Conservation (phyloP, 192 early-diverging fungal species). For the Coemansia sp. region DNA sequence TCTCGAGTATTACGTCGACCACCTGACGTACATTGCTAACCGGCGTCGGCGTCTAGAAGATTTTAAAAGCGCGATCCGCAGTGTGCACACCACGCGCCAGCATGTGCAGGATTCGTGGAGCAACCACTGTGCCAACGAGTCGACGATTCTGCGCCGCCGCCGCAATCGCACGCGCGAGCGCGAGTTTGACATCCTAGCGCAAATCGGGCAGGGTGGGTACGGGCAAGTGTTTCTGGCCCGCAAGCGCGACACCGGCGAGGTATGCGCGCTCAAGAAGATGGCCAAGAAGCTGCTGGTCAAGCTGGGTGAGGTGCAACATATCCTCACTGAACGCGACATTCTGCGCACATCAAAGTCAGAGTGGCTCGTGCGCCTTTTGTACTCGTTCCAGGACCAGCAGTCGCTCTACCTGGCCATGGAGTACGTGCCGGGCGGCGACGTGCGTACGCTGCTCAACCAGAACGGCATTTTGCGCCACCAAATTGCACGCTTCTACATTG, state of each 20-base stretch:
- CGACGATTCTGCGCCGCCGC: constrained; percentile 60
- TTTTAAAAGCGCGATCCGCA: constrained; percentile 54
- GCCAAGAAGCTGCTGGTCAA: constrained; percentile 61
- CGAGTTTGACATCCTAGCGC: constrained; percentile 66
- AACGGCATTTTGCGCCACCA: constrained; percentile 69
- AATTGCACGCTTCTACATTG: constrained; percentile 82
- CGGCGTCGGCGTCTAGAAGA: constrained; percentile 56
- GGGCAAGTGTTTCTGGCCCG: constrained; percentile 73
- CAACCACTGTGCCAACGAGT: constrained; percentile 54
- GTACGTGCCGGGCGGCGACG: constrained; percentile 66
- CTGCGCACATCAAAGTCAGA: constrained; percentile 61
- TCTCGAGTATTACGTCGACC: constrained; percentile 78
- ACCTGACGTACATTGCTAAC: constrained; percentile 72
- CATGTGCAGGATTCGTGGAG: constrained; percentile 44
- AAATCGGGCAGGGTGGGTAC: constrained; percentile 79
- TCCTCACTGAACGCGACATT: constrained; percentile 74
- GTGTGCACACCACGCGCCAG: constrained; percentile 32
- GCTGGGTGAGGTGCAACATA: constrained; percentile 70
- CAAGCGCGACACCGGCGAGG: constrained; percentile 67
- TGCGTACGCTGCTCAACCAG: constrained; percentile 73
- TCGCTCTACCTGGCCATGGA: constrained; percentile 77
- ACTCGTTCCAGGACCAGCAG: constrained; percentile 80
- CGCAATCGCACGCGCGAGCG: constrained; percentile 64
- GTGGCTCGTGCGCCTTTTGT: constrained; percentile 89
- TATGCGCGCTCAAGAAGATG: constrained; percentile 78